These are phyloP conservation scores for Cenchrus americanus DNA, from an alignment of 176 grass and related monocot genomes.

Conservation along the genomic window DNA sequence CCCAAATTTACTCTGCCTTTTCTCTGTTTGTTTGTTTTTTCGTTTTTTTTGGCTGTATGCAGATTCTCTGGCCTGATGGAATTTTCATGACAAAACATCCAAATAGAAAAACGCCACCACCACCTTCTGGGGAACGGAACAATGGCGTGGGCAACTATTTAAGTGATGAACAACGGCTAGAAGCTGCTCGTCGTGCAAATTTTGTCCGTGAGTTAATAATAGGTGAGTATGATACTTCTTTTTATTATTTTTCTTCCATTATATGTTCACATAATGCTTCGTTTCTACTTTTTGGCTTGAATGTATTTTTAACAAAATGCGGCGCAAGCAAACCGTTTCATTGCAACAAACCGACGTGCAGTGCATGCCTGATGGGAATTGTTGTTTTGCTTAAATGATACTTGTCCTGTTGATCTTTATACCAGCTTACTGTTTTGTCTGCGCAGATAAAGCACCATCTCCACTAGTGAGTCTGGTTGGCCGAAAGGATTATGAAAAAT, in stretches of 20 bases:
- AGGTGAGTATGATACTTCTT: slow-evolving; percentile 43
- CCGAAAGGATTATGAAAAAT: slow-evolving; percentile 91
- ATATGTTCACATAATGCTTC: slow-evolving; percentile 15
- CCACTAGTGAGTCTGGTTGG: slow-evolving; percentile 87
- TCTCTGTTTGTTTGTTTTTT: too few species aligned
- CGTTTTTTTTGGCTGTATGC: slow-evolving; percentile 51
- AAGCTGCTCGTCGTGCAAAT: slow-evolving; percentile 78
- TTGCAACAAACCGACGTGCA: neutral
- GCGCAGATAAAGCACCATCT: slow-evolving; percentile 83
- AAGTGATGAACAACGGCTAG: slow-evolving; percentile 71
- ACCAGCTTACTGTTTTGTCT: slow-evolving; percentile 1
- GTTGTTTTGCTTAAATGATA: neutral
- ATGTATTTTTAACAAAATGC: neutral
- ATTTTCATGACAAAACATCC: slow-evolving; percentile 97
- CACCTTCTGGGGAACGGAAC: slow-evolving; percentile 51
- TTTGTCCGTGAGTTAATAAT: slow-evolving; percentile 94
- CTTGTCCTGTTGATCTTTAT: neutral
- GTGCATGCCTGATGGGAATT: neutral
- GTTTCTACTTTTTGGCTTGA: slow-evolving; percentile 1
- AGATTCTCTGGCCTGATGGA: slow-evolving; percentile 99
- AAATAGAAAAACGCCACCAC: slow-evolving; percentile 64
- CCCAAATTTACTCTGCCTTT: slow-evolving; percentile 7
- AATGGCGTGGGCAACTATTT: slow-evolving; percentile 55
- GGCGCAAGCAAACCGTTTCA: neutral
- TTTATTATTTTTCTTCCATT: slow-evolving; percentile 13